Evolutionary conservation across 306 rosid genomes (phyloP).

Genomic region (Prinsepia uniflora): DNA sequence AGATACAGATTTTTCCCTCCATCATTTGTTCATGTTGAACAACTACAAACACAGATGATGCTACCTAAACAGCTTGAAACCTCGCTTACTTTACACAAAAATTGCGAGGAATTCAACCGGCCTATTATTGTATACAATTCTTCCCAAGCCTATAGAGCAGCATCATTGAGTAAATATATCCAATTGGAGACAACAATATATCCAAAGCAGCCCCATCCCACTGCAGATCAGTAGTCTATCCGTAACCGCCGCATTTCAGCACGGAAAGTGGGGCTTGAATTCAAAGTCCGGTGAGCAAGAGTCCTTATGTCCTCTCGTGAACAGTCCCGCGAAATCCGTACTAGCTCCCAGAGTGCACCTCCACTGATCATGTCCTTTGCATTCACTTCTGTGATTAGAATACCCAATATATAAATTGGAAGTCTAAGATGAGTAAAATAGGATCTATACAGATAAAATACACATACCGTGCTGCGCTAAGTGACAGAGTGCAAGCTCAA

Average conservation of each 20-base stretch:
- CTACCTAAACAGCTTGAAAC: conserved; percentile 25
- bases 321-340: conserved; percentile 92
- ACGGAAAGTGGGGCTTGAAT: conserved; percentile 64
- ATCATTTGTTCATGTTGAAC: background rate
- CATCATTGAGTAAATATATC: conserved; percentile 6
- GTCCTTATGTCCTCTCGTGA: conserved; percentile 86
- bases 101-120: conserved; percentile 23
- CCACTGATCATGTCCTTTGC: conserved; percentile 93
- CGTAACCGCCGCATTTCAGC: conserved; percentile 76
- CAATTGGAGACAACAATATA: background rate
- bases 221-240: conserved; percentile 50
- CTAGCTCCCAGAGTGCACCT: conserved; percentile 98
- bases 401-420: conserved; percentile 1
- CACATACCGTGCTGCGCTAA: conserved; percentile 89
- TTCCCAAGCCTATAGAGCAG: conserved; percentile 22
- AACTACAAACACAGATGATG: conserved; percentile 8
- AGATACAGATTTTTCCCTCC: background rate
- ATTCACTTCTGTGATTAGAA: conserved; percentile 67
- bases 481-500: conserved; percentile 97
- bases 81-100: conserved; percentile 47
- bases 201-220: background rate
- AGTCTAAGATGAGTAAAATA: background rate
- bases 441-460: background rate
- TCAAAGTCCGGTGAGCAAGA: conserved; percentile 78
- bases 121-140: background rate